A percentile compares a stretch with the other conserved stretches of the same genome.
Evolutionary conservation across 768 basidiomycete species (phyloP).

Genomic region (Asterophora lycoperdoides): DNA sequence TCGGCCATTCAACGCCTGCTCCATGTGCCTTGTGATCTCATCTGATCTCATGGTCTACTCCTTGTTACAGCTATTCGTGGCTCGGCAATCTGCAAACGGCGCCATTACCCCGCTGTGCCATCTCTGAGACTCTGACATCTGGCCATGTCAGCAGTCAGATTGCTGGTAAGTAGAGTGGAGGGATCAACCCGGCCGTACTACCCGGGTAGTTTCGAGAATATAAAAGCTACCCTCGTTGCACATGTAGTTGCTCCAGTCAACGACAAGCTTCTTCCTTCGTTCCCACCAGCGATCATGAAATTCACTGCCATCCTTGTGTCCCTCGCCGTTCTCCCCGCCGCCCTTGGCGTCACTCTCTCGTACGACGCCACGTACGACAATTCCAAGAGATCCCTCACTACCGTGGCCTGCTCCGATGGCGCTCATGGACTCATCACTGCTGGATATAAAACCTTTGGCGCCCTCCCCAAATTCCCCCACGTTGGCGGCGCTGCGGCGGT

Average conservation of each 20-base stretch:
- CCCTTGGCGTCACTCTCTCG: conserved; percentile 17
- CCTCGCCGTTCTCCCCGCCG: conserved; percentile 11
- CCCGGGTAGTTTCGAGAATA: too few relatives aligned
- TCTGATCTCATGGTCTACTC: neutral
- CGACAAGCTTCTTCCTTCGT: neutral
- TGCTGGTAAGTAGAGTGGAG: neutral
- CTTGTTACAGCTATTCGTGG: neutral
- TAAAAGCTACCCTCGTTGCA: neutral
- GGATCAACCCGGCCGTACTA: too few relatives aligned
- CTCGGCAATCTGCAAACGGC: conserved; percentile 3
- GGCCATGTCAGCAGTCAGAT: neutral
- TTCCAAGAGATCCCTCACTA: conserved; percentile 24
- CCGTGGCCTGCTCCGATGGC: conserved; percentile 47
- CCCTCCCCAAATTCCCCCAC: conserved; percentile 48
- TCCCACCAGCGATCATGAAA: conserved; percentile 10
- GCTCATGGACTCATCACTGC: conserved; percentile 36
- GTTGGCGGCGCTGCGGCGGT: conserved; percentile 48
- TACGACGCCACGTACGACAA: conserved; percentile 44
- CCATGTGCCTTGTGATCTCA: conserved; percentile 2
- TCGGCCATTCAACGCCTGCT: neutral
- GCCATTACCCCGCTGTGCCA: conserved; percentile 3
- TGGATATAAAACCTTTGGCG: conserved; percentile 38
- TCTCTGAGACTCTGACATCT: neutral
- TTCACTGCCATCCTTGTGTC: conserved; percentile 9
- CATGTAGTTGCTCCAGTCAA: too few relatives aligned